These are phyloP conservation scores for Malus hybrid DNA, from an alignment of 331 rosid genomes.

Conservation along the genomic window DNA sequence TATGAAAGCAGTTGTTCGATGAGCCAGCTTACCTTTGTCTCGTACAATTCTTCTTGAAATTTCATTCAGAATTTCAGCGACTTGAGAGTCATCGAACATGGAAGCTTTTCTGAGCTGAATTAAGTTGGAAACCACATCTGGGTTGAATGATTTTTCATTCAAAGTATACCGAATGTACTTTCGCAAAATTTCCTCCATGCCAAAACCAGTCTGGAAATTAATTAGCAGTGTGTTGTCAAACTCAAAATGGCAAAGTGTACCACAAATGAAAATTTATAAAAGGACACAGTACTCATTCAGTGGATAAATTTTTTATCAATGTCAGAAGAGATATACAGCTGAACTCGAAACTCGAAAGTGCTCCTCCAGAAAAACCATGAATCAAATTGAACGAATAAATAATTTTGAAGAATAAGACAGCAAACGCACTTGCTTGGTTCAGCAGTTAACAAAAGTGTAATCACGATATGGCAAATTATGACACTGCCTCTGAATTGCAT, in stretches of 20 bases:
- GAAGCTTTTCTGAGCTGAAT: conserved; percentile 76
- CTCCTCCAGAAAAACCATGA: not conserved
- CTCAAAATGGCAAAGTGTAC: not conserved
- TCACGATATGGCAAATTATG: not conserved
- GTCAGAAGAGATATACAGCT: not conserved
- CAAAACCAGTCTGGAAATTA: conserved; percentile 70
- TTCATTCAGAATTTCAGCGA: conserved; percentile 70
- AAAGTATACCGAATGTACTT: conserved; percentile 81
- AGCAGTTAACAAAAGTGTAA: not conserved
- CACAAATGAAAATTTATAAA: not conserved
- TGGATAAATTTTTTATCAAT: not conserved
- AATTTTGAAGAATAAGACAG: not conserved
- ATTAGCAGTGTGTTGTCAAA: conserved; percentile 20
- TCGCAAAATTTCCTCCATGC: conserved; percentile 64
- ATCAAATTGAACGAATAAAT: not conserved
- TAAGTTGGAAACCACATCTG: conserved; percentile 64
- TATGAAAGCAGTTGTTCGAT: not conserved
- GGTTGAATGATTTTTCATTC: conserved; percentile 90
- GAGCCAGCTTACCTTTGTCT: conserved; percentile 58
- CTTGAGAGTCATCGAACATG: conserved; percentile 49
- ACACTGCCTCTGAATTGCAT: not conserved
- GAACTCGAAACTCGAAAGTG: not conserved
- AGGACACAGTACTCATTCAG: not conserved
- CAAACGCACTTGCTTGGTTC: not conserved
- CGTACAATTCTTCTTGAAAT: conserved; percentile 83